A percentile compares a stretch with the other conserved stretches of the same genome.
Evolutionary conservation across 1,284 basidiomycete species (phyloP).

Genomic region (Cryptococcus depauperatus): DNA sequence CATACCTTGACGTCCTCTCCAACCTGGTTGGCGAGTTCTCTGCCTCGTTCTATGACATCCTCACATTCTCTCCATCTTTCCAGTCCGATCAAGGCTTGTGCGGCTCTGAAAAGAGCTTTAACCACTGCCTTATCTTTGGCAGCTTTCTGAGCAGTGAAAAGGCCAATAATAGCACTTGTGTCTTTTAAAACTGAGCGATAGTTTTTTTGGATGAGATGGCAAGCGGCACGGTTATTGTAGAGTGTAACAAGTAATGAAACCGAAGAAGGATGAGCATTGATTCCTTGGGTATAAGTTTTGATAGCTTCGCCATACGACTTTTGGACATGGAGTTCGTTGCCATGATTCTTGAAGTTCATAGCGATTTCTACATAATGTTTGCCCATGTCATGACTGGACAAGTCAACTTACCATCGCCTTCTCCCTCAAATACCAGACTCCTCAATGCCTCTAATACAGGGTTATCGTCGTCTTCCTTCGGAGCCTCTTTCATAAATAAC

Average conservation of each 20-base stretch:
- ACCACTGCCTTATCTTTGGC: constrained; percentile 47
- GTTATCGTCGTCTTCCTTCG: constrained; percentile 57
- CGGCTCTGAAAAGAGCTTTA: constrained; percentile 79
- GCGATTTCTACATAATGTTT: constrained; percentile 74
- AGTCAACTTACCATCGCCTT: constrained; percentile 71
- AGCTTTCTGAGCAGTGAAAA: constrained; percentile 47
- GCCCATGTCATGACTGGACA: not conserved
- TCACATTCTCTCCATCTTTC: constrained; percentile 67
- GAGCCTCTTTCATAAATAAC: constrained; percentile 86
- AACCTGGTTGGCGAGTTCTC: constrained; percentile 16
- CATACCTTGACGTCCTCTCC: constrained; percentile 25
- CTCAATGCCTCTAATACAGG: constrained; percentile 73
- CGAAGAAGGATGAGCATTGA: constrained; percentile 73
- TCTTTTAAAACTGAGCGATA: constrained; percentile 75
- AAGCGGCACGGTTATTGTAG: constrained; percentile 82
- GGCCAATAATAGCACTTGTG: constrained; percentile 61
- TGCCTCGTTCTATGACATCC: constrained; percentile 60
- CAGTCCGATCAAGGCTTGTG: constrained; percentile 62
- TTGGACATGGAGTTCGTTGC: constrained; percentile 85
- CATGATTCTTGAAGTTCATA: constrained; percentile 86
- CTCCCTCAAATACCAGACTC: constrained; percentile 77
- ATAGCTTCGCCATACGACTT: constrained; percentile 79
- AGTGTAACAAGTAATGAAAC: constrained; percentile 58
- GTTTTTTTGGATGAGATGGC: constrained; percentile 85
- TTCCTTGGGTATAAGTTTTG: constrained; percentile 80